phyloP scores from a whole-genome alignment of 2,329 filamentous ascomycete genomes.

The Neofusicoccum umdonicola region DNA sequence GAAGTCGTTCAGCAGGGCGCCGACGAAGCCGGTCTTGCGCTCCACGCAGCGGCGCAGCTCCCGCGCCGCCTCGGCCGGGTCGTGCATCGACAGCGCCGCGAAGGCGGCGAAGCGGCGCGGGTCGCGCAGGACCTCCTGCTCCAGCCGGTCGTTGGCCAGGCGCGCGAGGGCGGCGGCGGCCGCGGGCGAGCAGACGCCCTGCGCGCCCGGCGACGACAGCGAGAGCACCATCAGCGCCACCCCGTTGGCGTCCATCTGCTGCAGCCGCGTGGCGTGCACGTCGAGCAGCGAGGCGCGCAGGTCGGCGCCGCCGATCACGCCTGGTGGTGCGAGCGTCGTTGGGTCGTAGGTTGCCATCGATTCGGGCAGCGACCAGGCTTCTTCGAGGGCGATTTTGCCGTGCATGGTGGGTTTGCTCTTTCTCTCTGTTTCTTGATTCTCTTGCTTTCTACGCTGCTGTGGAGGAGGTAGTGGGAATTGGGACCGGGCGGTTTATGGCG shows the following conservation, averaged over 20 bases:
- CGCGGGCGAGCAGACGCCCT: constrained; percentile 24
- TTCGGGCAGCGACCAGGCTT: background rate
- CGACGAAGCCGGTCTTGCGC: constrained; percentile 38
- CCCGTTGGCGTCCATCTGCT: constrained; percentile 19
- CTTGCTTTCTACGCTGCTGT: no score
- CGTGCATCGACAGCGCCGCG: constrained; percentile 42
- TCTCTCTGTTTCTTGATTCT: no score
- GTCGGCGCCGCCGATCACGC: background rate
- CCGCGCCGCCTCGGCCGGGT: constrained; percentile 49
- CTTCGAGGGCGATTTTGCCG: constrained; percentile 12
- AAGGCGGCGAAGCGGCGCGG: background rate
- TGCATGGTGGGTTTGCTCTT: background rate
- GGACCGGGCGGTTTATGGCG: no score
- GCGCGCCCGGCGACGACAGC: constrained; percentile 28
- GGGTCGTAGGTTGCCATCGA: background rate
- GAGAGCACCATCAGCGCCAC: constrained; percentile 28
- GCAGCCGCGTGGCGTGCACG: constrained; percentile 22
- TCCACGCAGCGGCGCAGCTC: constrained; percentile 56
- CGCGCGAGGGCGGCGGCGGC: constrained; percentile 26
- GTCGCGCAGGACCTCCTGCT: constrained; percentile 19
- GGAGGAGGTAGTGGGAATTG: no score
- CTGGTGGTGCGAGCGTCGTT: background rate
- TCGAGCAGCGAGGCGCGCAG: background rate
- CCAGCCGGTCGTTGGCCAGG: constrained; percentile 29
- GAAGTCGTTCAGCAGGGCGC: constrained; percentile 51